Percentiles rank a stretch among this genome's conserved stretches.
These are phyloP conservation scores for Scytalidium sp. DNA, from an alignment of 2,329 filamentous ascomycete genomes.

Conservation along the genomic window DNA sequence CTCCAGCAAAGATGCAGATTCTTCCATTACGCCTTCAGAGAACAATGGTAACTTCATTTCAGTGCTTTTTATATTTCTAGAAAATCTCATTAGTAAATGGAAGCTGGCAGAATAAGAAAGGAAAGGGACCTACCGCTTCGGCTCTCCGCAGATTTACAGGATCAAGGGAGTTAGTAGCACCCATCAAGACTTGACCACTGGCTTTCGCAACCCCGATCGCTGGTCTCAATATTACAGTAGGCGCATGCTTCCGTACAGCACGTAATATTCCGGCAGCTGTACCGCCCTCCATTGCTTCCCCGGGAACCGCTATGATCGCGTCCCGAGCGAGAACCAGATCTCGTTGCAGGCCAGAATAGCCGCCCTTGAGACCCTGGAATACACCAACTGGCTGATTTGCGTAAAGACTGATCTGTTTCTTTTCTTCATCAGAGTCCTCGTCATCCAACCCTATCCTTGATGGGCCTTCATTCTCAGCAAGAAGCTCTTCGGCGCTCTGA, in stretches of 20 bases:
- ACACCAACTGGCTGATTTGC: conserved; percentile 92
- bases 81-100: background rate
- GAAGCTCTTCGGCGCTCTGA: conserved; percentile 80
- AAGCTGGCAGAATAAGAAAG: conserved; percentile 23
- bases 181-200: conserved; percentile 83
- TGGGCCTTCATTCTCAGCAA: conserved; percentile 42
- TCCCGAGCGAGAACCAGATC: conserved; percentile 86
- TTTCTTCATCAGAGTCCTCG: conserved; percentile 63
- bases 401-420: conserved; percentile 82
- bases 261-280: conserved; percentile 77
- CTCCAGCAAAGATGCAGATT: background rate
- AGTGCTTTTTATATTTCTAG: conserved; percentile 35
- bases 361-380: conserved; percentile 78
- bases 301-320: conserved; percentile 91
- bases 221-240: conserved; percentile 89
- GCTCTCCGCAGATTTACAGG: conserved; percentile 75
- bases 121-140: conserved; percentile 76
- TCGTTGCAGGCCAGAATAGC: conserved; percentile 76
- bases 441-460: conserved; percentile 45
- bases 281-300: conserved; percentile 82
- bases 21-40: background rate
- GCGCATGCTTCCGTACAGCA: conserved; percentile 76
- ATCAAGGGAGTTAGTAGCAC: conserved; percentile 89
- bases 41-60: conserved; percentile 6
- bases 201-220: conserved; percentile 88